Percentiles rank a stretch among this genome's conserved stretches.
Evolutionary conservation across 768 basidiomycete genomes (phyloP).

Genomic region (Tulasnella sp.): DNA sequence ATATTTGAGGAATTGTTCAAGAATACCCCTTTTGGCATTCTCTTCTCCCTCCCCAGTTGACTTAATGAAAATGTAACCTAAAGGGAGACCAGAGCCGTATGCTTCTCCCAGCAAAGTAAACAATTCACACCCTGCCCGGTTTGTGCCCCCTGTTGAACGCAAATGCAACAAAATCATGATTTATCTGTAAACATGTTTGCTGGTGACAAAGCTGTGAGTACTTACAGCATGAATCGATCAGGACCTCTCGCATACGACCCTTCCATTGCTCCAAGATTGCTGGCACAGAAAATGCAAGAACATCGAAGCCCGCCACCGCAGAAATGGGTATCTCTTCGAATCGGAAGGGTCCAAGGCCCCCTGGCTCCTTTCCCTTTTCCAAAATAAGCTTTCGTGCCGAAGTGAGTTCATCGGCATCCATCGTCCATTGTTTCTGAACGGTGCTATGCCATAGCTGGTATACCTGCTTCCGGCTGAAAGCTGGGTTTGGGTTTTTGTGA

Average conservation of each 20-base stretch:
- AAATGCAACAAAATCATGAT: not conserved
- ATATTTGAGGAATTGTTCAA: conserved; percentile 22
- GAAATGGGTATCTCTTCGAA: not conserved
- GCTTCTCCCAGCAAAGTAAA: conserved; percentile 27
- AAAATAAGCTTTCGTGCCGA: not conserved
- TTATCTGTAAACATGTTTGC: not conserved
- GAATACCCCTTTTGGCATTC: conserved; percentile 5
- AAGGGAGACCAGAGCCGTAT: conserved; percentile 26
- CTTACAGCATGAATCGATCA: conserved; percentile 26
- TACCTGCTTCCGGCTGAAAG: not conserved
- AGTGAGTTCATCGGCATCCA: not conserved
- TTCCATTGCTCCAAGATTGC: conserved; percentile 21
- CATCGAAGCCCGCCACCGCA: not conserved
- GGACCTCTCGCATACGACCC: conserved; percentile 22
- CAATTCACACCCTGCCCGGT: conserved; percentile 25
- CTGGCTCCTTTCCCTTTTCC: not conserved
- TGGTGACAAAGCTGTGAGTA: not conserved
- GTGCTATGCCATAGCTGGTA: conserved; percentile 19
- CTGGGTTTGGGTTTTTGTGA: not conserved
- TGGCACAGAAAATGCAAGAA: conserved; percentile 23
- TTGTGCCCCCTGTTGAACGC: conserved; percentile 26
- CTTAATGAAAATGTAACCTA: conserved; percentile 24
- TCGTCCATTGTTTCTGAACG: not conserved
- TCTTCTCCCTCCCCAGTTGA: not conserved
- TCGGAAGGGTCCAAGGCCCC: not conserved